Evolutionary conservation across 2,329 filamentous ascomycete species (phyloP), one percentile per base, ranked within the genome.

Genomic region (Aspergillus persii): DNA sequence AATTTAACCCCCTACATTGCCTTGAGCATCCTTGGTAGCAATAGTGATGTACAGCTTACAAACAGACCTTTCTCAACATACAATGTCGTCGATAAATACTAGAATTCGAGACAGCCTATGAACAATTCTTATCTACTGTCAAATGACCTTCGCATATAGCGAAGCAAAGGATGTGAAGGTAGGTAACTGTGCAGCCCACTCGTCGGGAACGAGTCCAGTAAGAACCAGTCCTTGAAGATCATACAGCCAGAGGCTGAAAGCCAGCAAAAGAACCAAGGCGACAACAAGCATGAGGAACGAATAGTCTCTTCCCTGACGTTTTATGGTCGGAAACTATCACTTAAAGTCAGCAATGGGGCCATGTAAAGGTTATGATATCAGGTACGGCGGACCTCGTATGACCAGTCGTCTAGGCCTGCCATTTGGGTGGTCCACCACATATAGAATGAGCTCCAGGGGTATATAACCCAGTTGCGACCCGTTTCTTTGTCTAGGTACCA

Each of bases 381-480:
- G 12, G 12, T 12, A 15, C 15, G 33, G n/a, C 36, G 15, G 6
- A 54, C 46, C 51, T 50, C 44, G 23, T 54, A 54, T 8, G 31
- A n/a, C 56, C 56, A 58, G n/a, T 44, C 56, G 1, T 26, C 46
- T 6, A 58, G n/a, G 3, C 51, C 51, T 2, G 51, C 56, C 2
- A 54, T 3, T 26, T 54, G 31, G 3, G 56, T 58, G 1, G 31
- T 50, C 18, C 46, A 59, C 64, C 61, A 66, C 56, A 66, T 63
- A 12, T 55, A 47, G 26, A 65, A 55, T 1, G 64, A 62, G 23
- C 54, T 65, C 64, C 64, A 66, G 2, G 63, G 64, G 31, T 65
- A 64, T 3, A 65, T 56, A 12, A 60, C 56, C 63, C 63, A 66
- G 26, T 65, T 65, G 12, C 55, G 58, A 3, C 57, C 55, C 2